Conservation (phyloP, 352 stramenopile species). For the Phytopythium kandeliae region DNA sequence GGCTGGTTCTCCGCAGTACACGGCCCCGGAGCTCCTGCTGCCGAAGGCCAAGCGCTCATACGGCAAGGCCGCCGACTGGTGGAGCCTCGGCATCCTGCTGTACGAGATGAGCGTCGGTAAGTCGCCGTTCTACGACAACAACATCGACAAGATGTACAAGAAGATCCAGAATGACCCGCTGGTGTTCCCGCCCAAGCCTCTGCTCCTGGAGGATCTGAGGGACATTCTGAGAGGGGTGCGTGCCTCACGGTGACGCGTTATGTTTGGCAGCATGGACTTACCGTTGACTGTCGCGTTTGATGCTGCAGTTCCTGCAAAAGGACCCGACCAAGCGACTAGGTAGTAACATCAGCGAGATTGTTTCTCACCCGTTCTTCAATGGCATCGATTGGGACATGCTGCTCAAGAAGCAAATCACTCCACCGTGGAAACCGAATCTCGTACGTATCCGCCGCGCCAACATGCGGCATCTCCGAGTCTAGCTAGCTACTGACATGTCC, state of each 20-base stretch:
- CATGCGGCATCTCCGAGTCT: no score
- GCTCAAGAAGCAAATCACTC: constrained; percentile 76
- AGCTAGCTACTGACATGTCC: no score
- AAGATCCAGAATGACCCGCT: constrained; percentile 88
- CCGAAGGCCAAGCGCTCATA: constrained; percentile 85
- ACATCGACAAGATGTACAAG: constrained; percentile 93
- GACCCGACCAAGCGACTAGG: constrained; percentile 82
- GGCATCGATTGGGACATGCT: constrained; percentile 83
- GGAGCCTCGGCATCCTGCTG: constrained; percentile 87
- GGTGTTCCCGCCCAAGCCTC: constrained; percentile 68
- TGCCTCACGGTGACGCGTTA: not conserved
- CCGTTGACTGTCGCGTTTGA: not conserved
- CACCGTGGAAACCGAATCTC: constrained; percentile 83
- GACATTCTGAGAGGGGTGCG: constrained; percentile 66
- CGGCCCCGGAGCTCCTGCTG: constrained; percentile 74
- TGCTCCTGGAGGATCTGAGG: constrained; percentile 66
- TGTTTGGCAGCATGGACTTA: not conserved
- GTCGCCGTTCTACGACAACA: constrained; percentile 91
- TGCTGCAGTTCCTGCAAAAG: constrained; percentile 74
- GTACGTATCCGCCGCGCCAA: no score
- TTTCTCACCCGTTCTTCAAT: constrained; percentile 75
- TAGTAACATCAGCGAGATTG: constrained; percentile 84
- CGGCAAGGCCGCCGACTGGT: constrained; percentile 86
- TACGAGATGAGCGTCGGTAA: constrained; percentile 93
- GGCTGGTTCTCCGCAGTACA: constrained; percentile 86